Conservation (phyloP, 805 yeast species). For the Yarrowia sp. region DNA sequence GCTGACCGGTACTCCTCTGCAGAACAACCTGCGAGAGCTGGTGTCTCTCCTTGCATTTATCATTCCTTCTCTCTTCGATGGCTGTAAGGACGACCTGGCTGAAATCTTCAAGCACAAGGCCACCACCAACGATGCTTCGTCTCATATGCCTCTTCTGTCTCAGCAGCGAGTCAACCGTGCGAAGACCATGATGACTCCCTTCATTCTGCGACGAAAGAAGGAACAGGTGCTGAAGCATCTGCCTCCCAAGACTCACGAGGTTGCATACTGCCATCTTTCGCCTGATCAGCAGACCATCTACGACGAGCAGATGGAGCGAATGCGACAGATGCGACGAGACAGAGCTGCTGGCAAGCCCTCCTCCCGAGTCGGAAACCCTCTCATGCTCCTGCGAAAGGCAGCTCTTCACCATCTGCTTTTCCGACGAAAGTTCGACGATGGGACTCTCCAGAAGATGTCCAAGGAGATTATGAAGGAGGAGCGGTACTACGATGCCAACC, state of each 20-base stretch:
- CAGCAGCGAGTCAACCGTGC: conserved; percentile 93
- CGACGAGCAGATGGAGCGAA: conserved; percentile 59
- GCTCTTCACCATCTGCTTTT: conserved; percentile 90
- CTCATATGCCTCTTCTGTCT: conserved; percentile 72
- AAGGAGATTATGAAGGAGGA: conserved; percentile 80
- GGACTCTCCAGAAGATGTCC: conserved; percentile 69
- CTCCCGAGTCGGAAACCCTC: conserved; percentile 66
- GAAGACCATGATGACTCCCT: conserved; percentile 97
- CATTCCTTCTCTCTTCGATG: conserved; percentile 80
- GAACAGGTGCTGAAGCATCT: conserved; percentile 89
- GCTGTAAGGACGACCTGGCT: conserved; percentile 80
- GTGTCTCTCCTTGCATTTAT: conserved; percentile 91
- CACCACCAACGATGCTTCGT: conserved; percentile 60
- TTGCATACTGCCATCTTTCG: conserved; percentile 70
- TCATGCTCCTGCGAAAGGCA: conserved; percentile 91
- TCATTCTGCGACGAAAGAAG: conserved; percentile 89
- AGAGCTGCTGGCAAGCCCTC: conserved; percentile 49
- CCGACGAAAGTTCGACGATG: conserved; percentile 67
- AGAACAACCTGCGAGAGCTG: conserved; percentile 87
- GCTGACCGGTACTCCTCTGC: conserved; percentile 96
- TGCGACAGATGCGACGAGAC: conserved; percentile 40
- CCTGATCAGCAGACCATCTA: conserved; percentile 65
- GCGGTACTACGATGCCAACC: conserved; percentile 77
- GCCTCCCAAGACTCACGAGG: conserved; percentile 73
- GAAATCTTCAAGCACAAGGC: conserved; percentile 88